Base-by-base conservation (phyloP, 306 rosid genomes). In the Carpinus viminea region DNA sequence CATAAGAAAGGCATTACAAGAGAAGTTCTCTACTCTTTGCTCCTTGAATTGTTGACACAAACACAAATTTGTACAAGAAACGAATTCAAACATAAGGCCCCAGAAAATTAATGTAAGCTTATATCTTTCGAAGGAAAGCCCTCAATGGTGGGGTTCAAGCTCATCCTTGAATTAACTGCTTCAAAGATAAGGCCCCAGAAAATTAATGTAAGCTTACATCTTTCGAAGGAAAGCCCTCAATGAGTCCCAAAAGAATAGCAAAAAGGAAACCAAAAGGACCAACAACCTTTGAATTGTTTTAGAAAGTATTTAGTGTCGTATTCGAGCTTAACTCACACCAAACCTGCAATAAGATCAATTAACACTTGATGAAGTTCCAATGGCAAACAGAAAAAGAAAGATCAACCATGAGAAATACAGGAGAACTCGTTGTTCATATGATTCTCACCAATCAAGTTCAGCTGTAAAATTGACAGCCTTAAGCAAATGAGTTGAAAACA, bases 361-460 rank as follows among this genome's bases (percentile, higher is more conserved):
- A 24, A 24, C 26, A 24, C 26, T 24, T 24, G 26, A 24, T 24
- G 26, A 24, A 24, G 26, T 24, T 24, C 26, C 26, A 24, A 24
- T 24, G 26, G 26, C 26, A 24, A 24, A 24, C 26, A 24, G 26
- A 24, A 24, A 24, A 24, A 24, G 26, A 24, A 24, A 24, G 26
- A 24, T 24, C 26, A 24, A 24, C 26, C 47, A 54, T 20, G 73
- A 74, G 72, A 43, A 59, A 70, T 38, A 50, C 55, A 54, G 72
- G 38, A 60, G 76, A 64, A 60, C 74, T 64, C 60, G 51, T 81
- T 78, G 64, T 28, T 55, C 47, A 70, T 53, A 17, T 59, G 76
- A 82, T 70, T 85, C 88, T 85, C 85, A 92, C 98, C 98, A 95
- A 85, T 95, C 98, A 85, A 95, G 89, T 82, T 95, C 97, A 77